Conservation (phyloP, 2,329 filamentous ascomycete species). For the Colletotrichum horii region DNA sequence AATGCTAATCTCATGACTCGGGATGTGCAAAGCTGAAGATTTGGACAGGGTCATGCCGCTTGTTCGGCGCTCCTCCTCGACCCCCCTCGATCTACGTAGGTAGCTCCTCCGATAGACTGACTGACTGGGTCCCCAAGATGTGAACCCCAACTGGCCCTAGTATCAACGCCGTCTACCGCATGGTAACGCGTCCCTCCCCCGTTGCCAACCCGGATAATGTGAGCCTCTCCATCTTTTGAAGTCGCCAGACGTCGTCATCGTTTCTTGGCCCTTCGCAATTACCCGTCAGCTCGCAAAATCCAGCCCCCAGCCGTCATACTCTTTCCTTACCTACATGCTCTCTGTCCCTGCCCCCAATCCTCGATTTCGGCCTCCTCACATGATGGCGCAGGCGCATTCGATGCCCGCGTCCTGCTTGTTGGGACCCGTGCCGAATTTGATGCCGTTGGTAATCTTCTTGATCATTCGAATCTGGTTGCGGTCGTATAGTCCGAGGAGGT, state of each 20-base stretch:
- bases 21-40: background rate
- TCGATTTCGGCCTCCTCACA: conserved; percentile 33
- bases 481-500: conserved; percentile 48
- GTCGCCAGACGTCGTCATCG: background rate
- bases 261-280: background rate
- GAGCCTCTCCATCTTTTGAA: background rate
- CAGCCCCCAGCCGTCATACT: background rate
- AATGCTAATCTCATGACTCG: background rate
- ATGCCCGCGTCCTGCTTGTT: conserved; percentile 39
- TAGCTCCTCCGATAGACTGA: background rate
- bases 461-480: conserved; percentile 53
- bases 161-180: background rate
- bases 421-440: conserved; percentile 55
- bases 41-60: background rate
- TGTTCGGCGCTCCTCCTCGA: background rate
- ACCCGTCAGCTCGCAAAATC: background rate
- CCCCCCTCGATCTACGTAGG: background rate
- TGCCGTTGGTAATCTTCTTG: conserved; percentile 43
- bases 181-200: background rate
- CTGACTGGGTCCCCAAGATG: background rate
- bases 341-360: background rate
- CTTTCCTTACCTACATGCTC: background rate
- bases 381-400: conserved; percentile 38
- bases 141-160: background rate
- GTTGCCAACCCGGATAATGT: background rate